Conservation (phyloP, 176 grass and related monocot genomes). For the Rhipidocladum racemiflorum region DNA sequence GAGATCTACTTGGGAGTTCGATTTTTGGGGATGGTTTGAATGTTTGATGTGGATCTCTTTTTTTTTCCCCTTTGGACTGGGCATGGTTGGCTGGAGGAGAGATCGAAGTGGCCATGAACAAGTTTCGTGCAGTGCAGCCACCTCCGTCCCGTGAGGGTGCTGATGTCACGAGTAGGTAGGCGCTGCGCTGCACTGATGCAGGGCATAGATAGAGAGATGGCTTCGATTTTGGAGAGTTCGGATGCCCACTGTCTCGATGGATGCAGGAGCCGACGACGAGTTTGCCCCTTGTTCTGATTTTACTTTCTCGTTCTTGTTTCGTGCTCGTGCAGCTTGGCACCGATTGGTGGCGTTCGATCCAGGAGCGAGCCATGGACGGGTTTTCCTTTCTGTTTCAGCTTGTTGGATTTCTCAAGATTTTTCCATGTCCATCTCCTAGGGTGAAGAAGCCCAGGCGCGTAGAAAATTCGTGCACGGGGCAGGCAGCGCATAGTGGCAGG, state of each 20-base stretch:
- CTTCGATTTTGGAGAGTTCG: neutral
- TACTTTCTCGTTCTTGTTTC: neutral
- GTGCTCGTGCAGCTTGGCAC: neutral
- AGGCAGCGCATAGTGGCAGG: neutral
- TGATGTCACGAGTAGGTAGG: constrained; percentile 30
- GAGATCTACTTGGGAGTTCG: neutral
- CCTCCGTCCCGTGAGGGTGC: neutral
- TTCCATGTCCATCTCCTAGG: neutral
- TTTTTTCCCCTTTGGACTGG: neutral
- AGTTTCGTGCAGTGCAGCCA: constrained; percentile 38
- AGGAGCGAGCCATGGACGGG: neutral
- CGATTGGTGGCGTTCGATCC: constrained; percentile 1
- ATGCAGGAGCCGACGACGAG: neutral
- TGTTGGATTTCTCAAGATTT: constrained; percentile 12
- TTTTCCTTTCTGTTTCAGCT: neutral
- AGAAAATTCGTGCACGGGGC: constrained; percentile 20
- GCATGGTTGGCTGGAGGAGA: neutral
- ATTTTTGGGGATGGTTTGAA: neutral
- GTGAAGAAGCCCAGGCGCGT: neutral
- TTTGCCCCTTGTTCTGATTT: neutral
- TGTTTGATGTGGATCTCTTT: neutral
- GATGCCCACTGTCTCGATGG: neutral
- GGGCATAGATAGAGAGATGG: neutral
- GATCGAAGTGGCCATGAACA: constrained; percentile 7
- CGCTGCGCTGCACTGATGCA: neutral